These are phyloP conservation scores for Pythium sukuiense DNA, from an alignment of 352 stramenopile genomes.

Conservation along the genomic window DNA sequence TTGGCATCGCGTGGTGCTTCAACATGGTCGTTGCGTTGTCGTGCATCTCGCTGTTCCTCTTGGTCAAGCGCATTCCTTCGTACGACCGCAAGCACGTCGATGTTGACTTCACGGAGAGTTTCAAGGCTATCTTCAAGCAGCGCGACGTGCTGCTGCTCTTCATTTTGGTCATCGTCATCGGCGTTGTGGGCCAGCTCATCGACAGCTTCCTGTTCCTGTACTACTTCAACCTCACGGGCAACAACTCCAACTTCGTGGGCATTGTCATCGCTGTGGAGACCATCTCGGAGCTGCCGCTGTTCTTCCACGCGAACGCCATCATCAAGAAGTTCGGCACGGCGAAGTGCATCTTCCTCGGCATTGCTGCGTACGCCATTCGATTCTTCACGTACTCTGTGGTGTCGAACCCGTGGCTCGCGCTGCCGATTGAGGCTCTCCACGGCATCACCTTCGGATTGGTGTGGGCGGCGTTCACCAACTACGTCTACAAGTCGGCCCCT, in stretches of 20 bases:
- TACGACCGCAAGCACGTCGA: conserved; percentile 35
- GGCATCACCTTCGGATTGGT: conserved; percentile 69
- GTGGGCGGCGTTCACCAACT: conserved; percentile 79
- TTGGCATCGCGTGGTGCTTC: conserved; percentile 78
- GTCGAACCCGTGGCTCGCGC: conserved; percentile 56
- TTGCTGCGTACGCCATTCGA: conserved; percentile 55
- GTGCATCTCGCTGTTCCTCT: conserved; percentile 54
- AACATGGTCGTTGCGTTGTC: conserved; percentile 70
- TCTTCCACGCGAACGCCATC: conserved; percentile 75
- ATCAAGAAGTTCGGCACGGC: conserved; percentile 59
- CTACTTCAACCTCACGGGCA: conserved; percentile 68
- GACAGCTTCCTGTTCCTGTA: conserved; percentile 74
- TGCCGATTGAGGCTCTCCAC: conserved; percentile 69
- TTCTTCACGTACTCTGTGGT: conserved; percentile 67
- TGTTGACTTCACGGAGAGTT: conserved; percentile 38
- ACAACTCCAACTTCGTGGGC: conserved; percentile 61
- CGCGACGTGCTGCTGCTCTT: conserved; percentile 65
- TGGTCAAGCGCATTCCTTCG: conserved; percentile 51
- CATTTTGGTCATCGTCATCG: conserved; percentile 62
- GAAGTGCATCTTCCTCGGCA: conserved; percentile 48
- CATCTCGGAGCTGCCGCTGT: conserved; percentile 68
- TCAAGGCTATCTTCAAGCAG: conserved; percentile 49
- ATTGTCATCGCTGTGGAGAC: conserved; percentile 71
- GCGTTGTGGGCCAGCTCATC: conserved; percentile 59
- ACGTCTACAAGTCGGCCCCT: conserved; percentile 65